Evolutionary conservation across 1,139 yeast genomes (phyloP), one percentile per base, ranked within the genome.

Genomic region (Suhomyces chickasaworum): DNA sequence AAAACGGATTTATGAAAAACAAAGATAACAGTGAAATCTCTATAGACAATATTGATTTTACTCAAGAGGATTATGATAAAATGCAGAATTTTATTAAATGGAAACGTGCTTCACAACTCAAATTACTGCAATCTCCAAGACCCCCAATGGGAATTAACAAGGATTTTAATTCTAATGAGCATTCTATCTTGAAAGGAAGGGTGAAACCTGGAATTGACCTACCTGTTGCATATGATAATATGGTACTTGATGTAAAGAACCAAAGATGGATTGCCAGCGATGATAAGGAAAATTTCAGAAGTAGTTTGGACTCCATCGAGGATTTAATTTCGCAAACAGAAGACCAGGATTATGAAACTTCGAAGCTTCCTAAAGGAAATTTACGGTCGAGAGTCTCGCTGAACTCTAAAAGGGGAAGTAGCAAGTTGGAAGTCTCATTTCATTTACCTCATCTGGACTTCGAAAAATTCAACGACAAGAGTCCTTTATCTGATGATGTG

Each of bases 231-330:
- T 72, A 71, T 49, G 72, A 68, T 10, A 65, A 73, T 43, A 74
- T 73, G 78, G 56, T 69, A 1, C 63, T 71, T 37, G 78, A 73
- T 53, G 61, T 59, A 27, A 60, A 58, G 31, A 68, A 70, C 44
- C 69, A 69, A 39, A 64, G 60, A 46, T 74, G 79, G 79, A 53
- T 70, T 8, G 52, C 61, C 2, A 65, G 58, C 32, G 63, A 62
- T 30, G 60, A 60, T 23, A 61, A 64, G 45, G 71, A 68, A 35
- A 64, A 67, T 33, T 54, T 51, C 30, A 59, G 57, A 17, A 65
- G 68, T 5, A 71, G 75, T 37, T 63, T 76, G 41, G 77, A 73
- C 46, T 71, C 75, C 4, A 76, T 76, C 36, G 79, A 73, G 44
- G 78, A 75, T 54, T 65, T 76, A 47, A 56, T 62, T 8, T 63